Evolutionary conservation across 768 basidiomycete species (phyloP).

Genomic region (Pleurotus citrinopileatus): DNA sequence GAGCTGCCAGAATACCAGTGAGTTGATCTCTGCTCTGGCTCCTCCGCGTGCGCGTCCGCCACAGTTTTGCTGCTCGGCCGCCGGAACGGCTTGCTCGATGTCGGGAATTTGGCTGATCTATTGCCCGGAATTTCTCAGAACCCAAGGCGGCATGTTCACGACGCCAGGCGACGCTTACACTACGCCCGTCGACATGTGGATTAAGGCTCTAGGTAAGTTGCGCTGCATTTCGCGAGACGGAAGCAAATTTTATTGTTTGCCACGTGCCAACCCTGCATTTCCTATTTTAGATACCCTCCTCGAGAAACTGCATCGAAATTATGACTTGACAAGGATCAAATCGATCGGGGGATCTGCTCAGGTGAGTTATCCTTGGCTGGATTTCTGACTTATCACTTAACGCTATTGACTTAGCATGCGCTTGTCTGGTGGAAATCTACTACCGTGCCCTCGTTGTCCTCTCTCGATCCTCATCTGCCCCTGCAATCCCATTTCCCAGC

Average conservation of each 20-base stretch:
- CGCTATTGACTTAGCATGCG: constrained; percentile 46
- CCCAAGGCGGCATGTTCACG: constrained; percentile 83
- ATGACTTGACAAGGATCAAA: constrained; percentile 70
- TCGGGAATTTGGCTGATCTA: constrained; percentile 6
- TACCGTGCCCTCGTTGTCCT: constrained; percentile 67
- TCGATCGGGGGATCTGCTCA: constrained; percentile 79
- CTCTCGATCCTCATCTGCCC: constrained; percentile 68
- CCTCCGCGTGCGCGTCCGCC: no score
- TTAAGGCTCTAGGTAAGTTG: constrained; percentile 75
- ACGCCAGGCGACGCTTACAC: constrained; percentile 85
- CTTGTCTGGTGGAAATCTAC: constrained; percentile 88
- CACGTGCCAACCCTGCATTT: constrained; percentile 19
- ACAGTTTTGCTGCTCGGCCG: constrained; percentile 14
- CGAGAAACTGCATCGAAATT: constrained; percentile 67
- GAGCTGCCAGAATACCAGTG: constrained; percentile 82
- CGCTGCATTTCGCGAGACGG: constrained; percentile 34
- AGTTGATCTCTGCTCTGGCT: constrained; percentile 29
- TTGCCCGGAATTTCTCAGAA: constrained; percentile 41
- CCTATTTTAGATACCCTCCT: constrained; percentile 61
- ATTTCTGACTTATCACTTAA: constrained; percentile 8
- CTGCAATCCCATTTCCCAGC: constrained; percentile 68
- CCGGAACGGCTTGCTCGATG: not conserved
- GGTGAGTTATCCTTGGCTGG: constrained; percentile 32
- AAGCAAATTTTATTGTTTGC: constrained; percentile 53
- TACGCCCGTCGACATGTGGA: constrained; percentile 90